phyloP scores from a whole-genome alignment of 2,329 filamentous ascomycete species.

The Chaetomiaceae sp. region DNA sequence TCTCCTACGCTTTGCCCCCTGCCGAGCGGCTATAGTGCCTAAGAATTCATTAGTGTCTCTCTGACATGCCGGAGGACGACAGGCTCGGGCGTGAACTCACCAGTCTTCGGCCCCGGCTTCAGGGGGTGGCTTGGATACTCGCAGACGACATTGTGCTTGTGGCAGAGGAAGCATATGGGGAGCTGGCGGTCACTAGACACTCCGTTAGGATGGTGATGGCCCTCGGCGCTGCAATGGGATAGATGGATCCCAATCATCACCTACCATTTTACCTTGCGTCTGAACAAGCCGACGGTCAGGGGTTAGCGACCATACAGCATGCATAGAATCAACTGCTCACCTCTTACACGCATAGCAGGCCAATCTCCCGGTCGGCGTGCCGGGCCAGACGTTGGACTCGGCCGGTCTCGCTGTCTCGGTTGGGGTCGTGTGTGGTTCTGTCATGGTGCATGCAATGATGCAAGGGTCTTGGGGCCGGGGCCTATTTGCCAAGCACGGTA shows the following conservation, averaged over 20 bases:
- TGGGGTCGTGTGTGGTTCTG: no score
- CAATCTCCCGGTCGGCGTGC: not conserved
- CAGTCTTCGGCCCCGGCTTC: not conserved
- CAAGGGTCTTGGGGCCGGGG: no score
- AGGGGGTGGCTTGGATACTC: not conserved
- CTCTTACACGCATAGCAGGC: not conserved
- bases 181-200: not conserved
- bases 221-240: not conserved
- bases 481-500: no score
- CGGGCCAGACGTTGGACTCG: not conserved
- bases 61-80: not conserved
- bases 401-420: not conserved
- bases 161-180: not conserved
- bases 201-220: no score
- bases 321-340: not conserved
- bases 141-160: not conserved
- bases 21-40: not conserved
- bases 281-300: not conserved
- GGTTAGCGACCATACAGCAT: not conserved
- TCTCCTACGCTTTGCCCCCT: not conserved
- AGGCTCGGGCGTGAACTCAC: not conserved
- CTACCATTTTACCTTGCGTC: constrained; percentile 1
- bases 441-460: no score
- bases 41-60: not conserved
- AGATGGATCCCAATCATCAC: not conserved